These are phyloP conservation scores for Takashimella koratensis DNA, from an alignment of 1,284 basidiomycete species.

Conservation along the genomic window DNA sequence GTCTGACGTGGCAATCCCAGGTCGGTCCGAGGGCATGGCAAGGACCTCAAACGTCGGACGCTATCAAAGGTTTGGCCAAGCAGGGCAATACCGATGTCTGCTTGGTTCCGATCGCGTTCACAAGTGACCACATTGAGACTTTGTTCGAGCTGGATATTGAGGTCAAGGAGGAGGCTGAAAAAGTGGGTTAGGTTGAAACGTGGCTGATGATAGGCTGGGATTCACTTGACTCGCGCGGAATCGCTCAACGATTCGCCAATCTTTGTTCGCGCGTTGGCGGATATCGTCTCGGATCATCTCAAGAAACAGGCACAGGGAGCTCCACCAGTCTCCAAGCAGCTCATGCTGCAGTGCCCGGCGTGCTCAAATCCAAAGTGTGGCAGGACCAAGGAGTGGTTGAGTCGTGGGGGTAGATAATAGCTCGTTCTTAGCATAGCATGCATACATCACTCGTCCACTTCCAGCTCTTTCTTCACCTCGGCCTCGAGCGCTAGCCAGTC, in stretches of 20 bases:
- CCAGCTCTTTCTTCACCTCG: conserved; percentile 25
- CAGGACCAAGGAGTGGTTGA: conserved; percentile 83
- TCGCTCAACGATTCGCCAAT: conserved; percentile 98
- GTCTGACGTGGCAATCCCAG: conserved; percentile 97
- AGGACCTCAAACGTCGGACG: conserved; percentile 91
- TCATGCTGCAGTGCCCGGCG: conserved; percentile 85
- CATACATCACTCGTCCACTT: neutral
- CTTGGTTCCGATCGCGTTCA: conserved; percentile 95
- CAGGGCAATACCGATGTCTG: conserved; percentile 83
- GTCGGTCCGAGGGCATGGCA: conserved; percentile 98
- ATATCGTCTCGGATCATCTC: conserved; percentile 82
- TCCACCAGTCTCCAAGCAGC: conserved; percentile 70
- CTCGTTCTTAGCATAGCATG: neutral
- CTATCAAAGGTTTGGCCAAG: conserved; percentile 86
- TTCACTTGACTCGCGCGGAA: conserved; percentile 84
- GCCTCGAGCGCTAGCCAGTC: conserved; percentile 35
- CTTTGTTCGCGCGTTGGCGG: conserved; percentile 93
- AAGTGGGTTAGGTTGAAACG: too few species aligned
- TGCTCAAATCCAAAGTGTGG: conserved; percentile 86
- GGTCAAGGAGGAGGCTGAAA: conserved; percentile 82
- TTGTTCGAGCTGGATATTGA: conserved; percentile 95
- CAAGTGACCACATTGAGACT: conserved; percentile 98
- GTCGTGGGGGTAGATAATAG: neutral
- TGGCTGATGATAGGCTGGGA: conserved; percentile 70
- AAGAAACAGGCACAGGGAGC: conserved; percentile 54